Evolutionary conservation across 139 green algal species (phyloP).

Genomic region (Nannochloris sp.): DNA sequence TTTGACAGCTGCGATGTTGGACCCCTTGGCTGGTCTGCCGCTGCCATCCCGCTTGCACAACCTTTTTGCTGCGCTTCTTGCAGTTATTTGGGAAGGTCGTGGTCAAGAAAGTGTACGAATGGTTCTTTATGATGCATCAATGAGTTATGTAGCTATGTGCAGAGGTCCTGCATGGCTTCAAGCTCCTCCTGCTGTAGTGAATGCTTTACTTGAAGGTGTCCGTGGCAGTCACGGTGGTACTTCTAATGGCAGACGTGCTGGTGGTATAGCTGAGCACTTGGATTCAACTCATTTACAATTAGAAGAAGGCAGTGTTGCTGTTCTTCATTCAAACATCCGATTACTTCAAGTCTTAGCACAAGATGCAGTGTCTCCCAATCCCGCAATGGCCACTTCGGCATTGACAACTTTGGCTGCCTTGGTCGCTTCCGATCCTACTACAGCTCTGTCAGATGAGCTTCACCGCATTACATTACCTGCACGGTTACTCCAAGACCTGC

Average conservation of each 20-base stretch:
- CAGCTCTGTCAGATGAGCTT: slow-evolving; percentile 24
- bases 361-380: slow-evolving; percentile 31
- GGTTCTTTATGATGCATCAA: slow-evolving; percentile 45
- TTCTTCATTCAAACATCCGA: slow-evolving; percentile 3
- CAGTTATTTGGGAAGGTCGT: slow-evolving; percentile 14
- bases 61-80: slow-evolving; percentile 45
- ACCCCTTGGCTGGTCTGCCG: slow-evolving; percentile 7
- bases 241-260: too few relatives aligned
- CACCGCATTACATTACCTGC: slow-evolving; percentile 37
- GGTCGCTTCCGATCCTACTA: slow-evolving; percentile 29
- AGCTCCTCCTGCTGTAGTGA: slow-evolving; percentile 10
- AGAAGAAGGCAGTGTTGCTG: slow-evolving; percentile 23
- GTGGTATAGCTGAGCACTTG: background rate
- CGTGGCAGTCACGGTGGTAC: background rate
- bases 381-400: slow-evolving; percentile 25
- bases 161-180: slow-evolving; percentile 7
- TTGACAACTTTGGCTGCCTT: slow-evolving; percentile 54
- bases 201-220: slow-evolving; percentile 7
- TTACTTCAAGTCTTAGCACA: slow-evolving; percentile 35
- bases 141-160: slow-evolving; percentile 56
- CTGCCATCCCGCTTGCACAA: slow-evolving; percentile 35
- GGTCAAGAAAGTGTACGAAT: slow-evolving; percentile 31
- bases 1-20: background rate
- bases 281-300: slow-evolving; percentile 22
- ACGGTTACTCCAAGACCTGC: slow-evolving; percentile 40